Conservation (phyloP, 495 filamentous ascomycete genomes). For the Filosporella fistucella region DNA sequence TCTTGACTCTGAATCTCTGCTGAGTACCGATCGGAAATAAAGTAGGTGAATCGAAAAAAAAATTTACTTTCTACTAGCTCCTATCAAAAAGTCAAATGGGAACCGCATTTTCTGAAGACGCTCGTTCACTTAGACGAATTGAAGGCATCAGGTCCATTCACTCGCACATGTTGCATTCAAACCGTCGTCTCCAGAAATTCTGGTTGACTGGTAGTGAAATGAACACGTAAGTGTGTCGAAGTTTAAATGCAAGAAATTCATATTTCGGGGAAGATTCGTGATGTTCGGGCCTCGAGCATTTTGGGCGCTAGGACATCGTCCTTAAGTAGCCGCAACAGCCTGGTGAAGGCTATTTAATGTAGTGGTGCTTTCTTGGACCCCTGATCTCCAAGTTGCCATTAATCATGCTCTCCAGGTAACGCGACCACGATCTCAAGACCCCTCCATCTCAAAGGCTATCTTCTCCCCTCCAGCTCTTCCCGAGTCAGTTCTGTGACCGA, state of each 20-base stretch:
- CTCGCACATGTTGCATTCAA: too few relatives aligned
- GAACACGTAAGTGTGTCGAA: too few relatives aligned
- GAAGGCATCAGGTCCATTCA: too few relatives aligned
- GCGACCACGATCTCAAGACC: background rate
- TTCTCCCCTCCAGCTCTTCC: too few relatives aligned
- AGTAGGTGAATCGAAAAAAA: background rate
- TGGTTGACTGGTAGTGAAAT: too few relatives aligned
- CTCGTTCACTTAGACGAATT: too few relatives aligned
- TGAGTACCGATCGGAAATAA: background rate
- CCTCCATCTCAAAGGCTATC: background rate
- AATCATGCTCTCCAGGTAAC: background rate
- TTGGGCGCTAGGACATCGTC: background rate
- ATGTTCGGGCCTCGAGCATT: background rate
- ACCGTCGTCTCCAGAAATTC: too few relatives aligned
- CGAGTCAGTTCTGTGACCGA: too few relatives aligned
- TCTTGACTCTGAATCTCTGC: background rate
- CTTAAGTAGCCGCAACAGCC: background rate
- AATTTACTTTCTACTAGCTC: constrained; percentile 2
- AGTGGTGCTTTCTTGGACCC: background rate
- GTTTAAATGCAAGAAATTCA: too few relatives aligned
- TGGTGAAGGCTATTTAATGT: background rate
- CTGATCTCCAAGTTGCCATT: background rate
- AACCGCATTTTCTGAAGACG: too few relatives aligned
- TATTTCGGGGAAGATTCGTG: background rate
- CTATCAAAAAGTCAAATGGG: constrained; percentile 2